Base-by-base conservation (phyloP, 2,329 filamentous ascomycete genomes). In the Monosporascus sp. region DNA sequence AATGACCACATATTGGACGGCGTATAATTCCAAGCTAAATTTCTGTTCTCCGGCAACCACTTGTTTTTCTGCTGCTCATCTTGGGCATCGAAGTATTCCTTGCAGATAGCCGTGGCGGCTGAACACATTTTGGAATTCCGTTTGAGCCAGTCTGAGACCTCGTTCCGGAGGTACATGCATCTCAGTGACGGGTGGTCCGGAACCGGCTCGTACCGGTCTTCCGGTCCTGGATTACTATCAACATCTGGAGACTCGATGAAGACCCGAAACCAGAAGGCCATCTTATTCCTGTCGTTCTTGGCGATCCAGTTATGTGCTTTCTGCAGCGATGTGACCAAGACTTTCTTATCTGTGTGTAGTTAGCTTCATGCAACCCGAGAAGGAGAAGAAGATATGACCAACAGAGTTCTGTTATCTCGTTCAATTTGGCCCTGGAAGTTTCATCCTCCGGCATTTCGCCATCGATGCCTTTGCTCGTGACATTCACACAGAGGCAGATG, bases 221-320 rank as follows among this genome's bases (percentile, higher is more conserved):
- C 74, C 31, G 74, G 68, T 3, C 70, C 71, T 7, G 72, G 73
- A 31, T 78, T 76, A 31, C 82, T 73, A 41, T 79, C 81, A 51
- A 67, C 64, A 44, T 69, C 66, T 5, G 67, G 67, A 7, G 66
- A 68, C 40, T 87, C 83, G 52, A 86, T 86, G 7, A 87, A 70
- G 27, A 86, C 81, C 51, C 84, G 81, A 52, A 80, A 81, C 84
- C 84, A 87, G 55, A 87, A 87, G 0, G 80, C 77, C 82, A 86
- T 87, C 65, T 87, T 87, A 67, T 86, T 86, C 37, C 84, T 74
- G 62, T 87, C 84, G 60, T 87, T 84, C 56, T 85, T 85, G 52
- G 84, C 83, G 1, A 82, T 85, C 82, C 84, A 86, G 65, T 87
- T 87, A 59, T 87, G 84, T 2, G 82, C 80, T 65, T 87, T 83